Base-by-base conservation (phyloP, 2,329 filamentous ascomycete genomes). In the Claviceps sp. region DNA sequence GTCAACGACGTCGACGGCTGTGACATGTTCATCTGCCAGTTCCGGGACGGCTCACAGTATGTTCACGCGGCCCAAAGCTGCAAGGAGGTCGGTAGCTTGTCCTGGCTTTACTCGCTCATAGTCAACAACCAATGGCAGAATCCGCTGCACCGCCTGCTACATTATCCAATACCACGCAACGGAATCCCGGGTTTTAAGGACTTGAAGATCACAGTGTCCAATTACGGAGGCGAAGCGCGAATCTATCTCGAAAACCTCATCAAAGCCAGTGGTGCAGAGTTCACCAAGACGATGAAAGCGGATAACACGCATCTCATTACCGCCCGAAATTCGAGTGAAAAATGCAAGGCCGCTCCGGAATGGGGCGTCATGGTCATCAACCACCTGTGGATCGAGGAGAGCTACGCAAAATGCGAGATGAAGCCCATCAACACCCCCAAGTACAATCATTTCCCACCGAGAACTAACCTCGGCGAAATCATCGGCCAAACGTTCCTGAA, bases 221-320 rank as follows among this genome's bases (percentile, higher is more conserved):
- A 97, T 66, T 98, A 98, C 64, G 88, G 88, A 45, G 93, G 93
- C 36, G 93, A 98, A 66, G 88, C 93, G 16, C 82, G 93, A 46
- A 82, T 88, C 50, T 98, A 97, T 61, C 76, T 98, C 4, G 90
- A 97, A 66, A 97, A 95, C 59, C 76, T 98, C 39, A 85, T 96
- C 59, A 81, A 75, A 54, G 89, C 89, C 23, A 77, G 85, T 16
- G 93, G 93, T 16, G 91, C 87, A 8, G 83, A 86, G 55, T 97
- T 88, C 63, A 98, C 93, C 34, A 95, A 94, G 70, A 94, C 88
- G 0, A 86, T 98, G 81, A 94, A 88, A 66, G 81, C 86, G 58
- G 89, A 96, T 55, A 97, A 98, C 65, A 97, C 90, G 0, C 93
- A 98, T 68, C 78, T 98, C 1, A 85, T 98, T 60, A 95, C 91